Base-by-base conservation (phyloP, 768 basidiomycete genomes). In the Tylopilus sp. region DNA sequence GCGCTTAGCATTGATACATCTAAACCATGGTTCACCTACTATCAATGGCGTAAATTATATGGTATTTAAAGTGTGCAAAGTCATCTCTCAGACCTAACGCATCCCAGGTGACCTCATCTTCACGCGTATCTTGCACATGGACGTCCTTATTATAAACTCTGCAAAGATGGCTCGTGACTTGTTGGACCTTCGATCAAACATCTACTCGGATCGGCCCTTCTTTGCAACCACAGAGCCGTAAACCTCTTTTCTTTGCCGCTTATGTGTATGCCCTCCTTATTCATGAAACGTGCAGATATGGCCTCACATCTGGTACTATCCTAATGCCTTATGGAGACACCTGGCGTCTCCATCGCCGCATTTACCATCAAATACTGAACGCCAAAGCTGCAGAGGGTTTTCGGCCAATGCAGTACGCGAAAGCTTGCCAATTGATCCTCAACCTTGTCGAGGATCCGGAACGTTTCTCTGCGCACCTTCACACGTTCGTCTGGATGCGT, bases 241-340 rank as follows among this genome's bases (percentile, higher is more conserved):
- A 7, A 31, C 17, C 22, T n/a, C 30, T 47, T 23, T 18, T 36
- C n/a, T 36, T 22, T 42, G 30, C 22, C 5, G n/a, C n/a, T n/a
- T n/a, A n/a, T n/a, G n/a, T n/a, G n/a, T 10, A 22, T 44, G 13
- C 17, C 18, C 11, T 11, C 18, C 36, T 26, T 13, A 47, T 17
- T 35, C 17, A 46, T 25, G 22, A 39, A 22, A 7, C 17, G 7
- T 22, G 31, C 18, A 68, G 65, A 48, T 50, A 69, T 55, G 69
- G 73, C 59, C 22, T 75, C 60, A 68, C 66, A 59, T 66, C 67
- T 43, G 65, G 70, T 47, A 59, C 67, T 8, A 52, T 61, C 22
- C 52, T 73, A 17, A 66, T 72, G 62, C 62, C 60, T 7, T 76
- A 76, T 51, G 74, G 72, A 1, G 62, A 69, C 8, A 61, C 57